Conservation (phyloP, 139 green algal genomes). For the Raphidocelis subcapitata region DNA sequence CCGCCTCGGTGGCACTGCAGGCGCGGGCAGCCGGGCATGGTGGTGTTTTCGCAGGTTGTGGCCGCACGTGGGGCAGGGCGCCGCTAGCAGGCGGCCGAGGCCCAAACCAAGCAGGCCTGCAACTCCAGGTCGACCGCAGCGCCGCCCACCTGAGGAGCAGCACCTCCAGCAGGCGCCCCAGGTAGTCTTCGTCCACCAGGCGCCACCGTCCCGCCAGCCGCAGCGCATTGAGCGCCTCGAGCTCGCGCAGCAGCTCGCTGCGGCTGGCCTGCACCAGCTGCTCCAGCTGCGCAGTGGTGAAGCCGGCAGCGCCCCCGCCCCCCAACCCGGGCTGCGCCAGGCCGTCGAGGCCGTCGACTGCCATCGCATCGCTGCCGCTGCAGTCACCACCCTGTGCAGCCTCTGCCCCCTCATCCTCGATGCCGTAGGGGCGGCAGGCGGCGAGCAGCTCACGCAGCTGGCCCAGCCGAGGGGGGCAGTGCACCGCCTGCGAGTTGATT, state of each 20-base stretch:
- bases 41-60: too few species aligned
- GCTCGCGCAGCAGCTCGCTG: constrained; percentile 37
- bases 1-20: constrained; percentile 12
- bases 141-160: constrained; percentile 42
- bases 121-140: neutral
- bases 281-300: constrained; percentile 47
- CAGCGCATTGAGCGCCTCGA: constrained; percentile 40
- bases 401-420: constrained; percentile 35
- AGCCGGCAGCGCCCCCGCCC: neutral
- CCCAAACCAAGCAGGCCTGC: neutral
- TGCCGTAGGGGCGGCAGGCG: constrained; percentile 25
- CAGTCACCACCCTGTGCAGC: neutral
- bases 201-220: constrained; percentile 41
- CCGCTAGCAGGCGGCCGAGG: too few species aligned
- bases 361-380: constrained; percentile 1
- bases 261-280: constrained; percentile 50
- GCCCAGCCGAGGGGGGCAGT: constrained; percentile 15
- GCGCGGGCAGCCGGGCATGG: neutral
- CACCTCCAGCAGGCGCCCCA: constrained; percentile 57
- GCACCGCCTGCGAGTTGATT: constrained; percentile 21
- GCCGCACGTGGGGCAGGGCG: too few species aligned
- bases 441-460: constrained; percentile 34
- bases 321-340: neutral
- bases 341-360: neutral
- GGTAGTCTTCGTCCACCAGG: constrained; percentile 40